A percentile compares a stretch with the other conserved stretches of the same genome.
These are phyloP conservation scores for Blastobotrys attinorum DNA, from an alignment of 805 yeast genomes.

Conservation along the genomic window DNA sequence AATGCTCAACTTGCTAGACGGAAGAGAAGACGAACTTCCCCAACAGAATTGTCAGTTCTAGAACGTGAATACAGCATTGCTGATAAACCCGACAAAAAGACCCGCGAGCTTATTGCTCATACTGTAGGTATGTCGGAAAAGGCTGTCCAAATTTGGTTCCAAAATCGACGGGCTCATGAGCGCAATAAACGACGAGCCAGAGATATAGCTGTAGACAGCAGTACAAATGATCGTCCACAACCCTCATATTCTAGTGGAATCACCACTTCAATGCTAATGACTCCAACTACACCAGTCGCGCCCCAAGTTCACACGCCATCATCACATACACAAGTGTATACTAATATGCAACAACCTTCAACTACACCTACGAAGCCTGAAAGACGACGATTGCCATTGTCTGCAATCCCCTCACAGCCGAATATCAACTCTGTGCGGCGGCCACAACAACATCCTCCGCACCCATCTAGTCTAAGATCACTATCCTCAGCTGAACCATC, in stretches of 20 bases:
- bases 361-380: too few relatives aligned
- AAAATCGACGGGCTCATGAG: constrained; percentile 76
- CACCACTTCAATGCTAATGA: background rate
- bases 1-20: constrained; percentile 88
- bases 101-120: constrained; percentile 70
- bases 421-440: too few relatives aligned
- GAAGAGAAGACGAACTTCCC: constrained; percentile 91
- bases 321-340: too few relatives aligned
- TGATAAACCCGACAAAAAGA: constrained; percentile 69
- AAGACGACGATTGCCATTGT: too few relatives aligned
- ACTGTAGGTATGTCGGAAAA: constrained; percentile 91
- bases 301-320: too few relatives aligned
- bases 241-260: background rate
- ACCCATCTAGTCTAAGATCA: too few relatives aligned
- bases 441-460: too few relatives aligned
- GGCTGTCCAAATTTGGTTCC: constrained; percentile 98
- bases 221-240: background rate
- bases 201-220: background rate
- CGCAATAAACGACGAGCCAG: background rate
- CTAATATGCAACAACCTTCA: too few relatives aligned
- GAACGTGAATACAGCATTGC: constrained; percentile 72
- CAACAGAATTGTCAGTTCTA: constrained; percentile 72
- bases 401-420: too few relatives aligned
- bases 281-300: too few relatives aligned
- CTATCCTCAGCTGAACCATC: too few relatives aligned